Percentiles rank a stretch among this genome's conserved stretches.
Evolutionary conservation across 495 filamentous ascomycete species (phyloP).

Genomic region (Alectoria sarmentosa): DNA sequence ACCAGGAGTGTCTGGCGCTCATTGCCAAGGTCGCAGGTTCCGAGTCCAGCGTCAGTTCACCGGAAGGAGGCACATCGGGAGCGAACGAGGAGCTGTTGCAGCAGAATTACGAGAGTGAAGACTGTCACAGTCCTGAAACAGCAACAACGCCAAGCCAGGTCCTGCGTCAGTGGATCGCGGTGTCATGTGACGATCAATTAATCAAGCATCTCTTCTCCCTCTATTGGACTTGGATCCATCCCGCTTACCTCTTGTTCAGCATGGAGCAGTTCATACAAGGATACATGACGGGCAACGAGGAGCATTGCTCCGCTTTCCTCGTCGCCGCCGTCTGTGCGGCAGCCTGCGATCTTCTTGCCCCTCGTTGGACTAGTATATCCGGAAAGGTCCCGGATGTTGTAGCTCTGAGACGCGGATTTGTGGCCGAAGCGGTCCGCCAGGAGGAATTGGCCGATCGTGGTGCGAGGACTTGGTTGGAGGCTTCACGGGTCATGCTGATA

Average conservation of each 20-base stretch:
- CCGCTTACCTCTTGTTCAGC: background rate
- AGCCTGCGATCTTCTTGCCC: background rate
- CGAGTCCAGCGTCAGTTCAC: too few relatives aligned
- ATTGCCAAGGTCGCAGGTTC: background rate
- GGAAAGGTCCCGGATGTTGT: background rate
- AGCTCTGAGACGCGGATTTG: background rate
- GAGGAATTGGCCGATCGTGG: background rate
- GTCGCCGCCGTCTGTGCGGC: background rate
- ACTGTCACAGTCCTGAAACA: background rate
- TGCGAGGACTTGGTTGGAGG: background rate
- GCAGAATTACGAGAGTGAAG: background rate
- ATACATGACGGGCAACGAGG: background rate
- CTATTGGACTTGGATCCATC: background rate
- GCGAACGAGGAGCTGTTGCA: background rate
- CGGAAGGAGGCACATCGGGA: background rate
- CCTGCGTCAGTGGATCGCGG: background rate
- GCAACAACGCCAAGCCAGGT: background rate
- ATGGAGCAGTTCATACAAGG: background rate
- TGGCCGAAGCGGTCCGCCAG: background rate
- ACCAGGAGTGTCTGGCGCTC: background rate
- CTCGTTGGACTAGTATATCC: background rate
- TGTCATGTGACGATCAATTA: background rate
- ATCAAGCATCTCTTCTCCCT: background rate
- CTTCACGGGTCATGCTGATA: background rate
- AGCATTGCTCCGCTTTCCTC: background rate